phyloP scores from a whole-genome alignment of 768 basidiomycete genomes.

The Dictyophora rubrovolvata region DNA sequence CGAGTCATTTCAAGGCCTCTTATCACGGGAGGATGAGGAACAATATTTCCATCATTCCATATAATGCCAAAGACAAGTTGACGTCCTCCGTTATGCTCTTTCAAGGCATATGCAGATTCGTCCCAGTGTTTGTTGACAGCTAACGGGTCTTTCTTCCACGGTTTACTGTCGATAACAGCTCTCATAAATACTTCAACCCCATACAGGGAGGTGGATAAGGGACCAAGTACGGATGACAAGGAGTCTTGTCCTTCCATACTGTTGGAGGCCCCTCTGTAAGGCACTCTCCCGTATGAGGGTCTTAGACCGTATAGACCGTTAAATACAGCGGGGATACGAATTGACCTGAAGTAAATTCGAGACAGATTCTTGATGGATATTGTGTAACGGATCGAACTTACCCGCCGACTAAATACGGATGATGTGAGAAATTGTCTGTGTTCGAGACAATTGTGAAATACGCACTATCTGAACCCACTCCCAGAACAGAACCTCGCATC shows the following conservation, averaged over 20 bases:
- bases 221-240: slow-evolving; percentile 63
- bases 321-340: slow-evolving; percentile 61
- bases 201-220: slow-evolving; percentile 45
- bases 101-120: slow-evolving; percentile 47
- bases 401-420: slow-evolving; percentile 42
- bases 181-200: slow-evolving; percentile 62
- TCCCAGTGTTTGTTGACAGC: slow-evolving; percentile 50
- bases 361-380: background rate
- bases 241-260: slow-evolving; percentile 64
- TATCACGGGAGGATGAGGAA: slow-evolving; percentile 54
- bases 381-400: slow-evolving; percentile 20
- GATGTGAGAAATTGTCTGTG: background rate
- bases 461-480: slow-evolving; percentile 61
- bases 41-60: slow-evolving; percentile 53
- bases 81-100: slow-evolving; percentile 39
- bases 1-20: slow-evolving; percentile 50
- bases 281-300: slow-evolving; percentile 59
- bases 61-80: slow-evolving; percentile 44
- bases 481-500: slow-evolving; percentile 37
- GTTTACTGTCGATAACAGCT: slow-evolving; percentile 45
- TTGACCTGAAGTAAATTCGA: slow-evolving; percentile 27
- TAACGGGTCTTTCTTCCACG: slow-evolving; percentile 61
- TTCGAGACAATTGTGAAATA: background rate
- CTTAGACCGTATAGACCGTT: slow-evolving; percentile 64
- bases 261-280: slow-evolving; percentile 58